A percentile compares a stretch with the other conserved stretches of the same genome.
phyloP scores from a whole-genome alignment of 176 grass and related monocot species.

The Oryza longistaminata region DNA sequence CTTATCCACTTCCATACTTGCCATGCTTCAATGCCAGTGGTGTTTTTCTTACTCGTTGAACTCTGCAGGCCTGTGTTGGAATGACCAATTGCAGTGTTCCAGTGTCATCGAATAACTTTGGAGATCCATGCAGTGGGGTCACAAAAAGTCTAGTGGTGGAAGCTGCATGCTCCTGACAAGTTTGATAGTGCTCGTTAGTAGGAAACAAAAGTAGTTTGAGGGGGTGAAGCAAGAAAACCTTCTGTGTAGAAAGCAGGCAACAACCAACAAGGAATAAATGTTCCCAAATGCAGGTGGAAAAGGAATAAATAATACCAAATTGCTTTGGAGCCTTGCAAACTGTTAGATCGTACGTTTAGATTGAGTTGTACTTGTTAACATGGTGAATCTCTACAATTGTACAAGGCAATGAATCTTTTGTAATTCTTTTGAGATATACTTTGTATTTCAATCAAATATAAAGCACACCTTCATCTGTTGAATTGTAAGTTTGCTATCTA shows the following conservation, averaged over 20 bases:
- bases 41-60: slow-evolving; percentile 18
- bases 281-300: slow-evolving; percentile 36
- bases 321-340: slow-evolving; percentile 12
- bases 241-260: slow-evolving; percentile 42
- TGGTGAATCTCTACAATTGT: slow-evolving; percentile 24
- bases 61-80: slow-evolving; percentile 73
- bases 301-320: slow-evolving; percentile 38
- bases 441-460: slow-evolving; percentile 20
- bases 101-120: slow-evolving; percentile 72
- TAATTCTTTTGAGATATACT: neutral
- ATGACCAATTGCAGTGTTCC: slow-evolving; percentile 63
- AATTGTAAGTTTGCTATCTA: slow-evolving; percentile 11
- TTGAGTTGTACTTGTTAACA: slow-evolving; percentile 27
- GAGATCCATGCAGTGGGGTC: slow-evolving; percentile 75
- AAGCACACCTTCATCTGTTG: neutral
- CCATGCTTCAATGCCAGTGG: neutral
- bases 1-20: slow-evolving; percentile 27
- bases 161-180: slow-evolving; percentile 80
- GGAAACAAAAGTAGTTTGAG: slow-evolving; percentile 33
- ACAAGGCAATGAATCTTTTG: slow-evolving; percentile 25
- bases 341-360: slow-evolving; percentile 23
- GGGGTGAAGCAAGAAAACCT: slow-evolving; percentile 50
- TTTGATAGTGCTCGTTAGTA: slow-evolving; percentile 29
- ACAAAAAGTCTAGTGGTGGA: slow-evolving; percentile 89
- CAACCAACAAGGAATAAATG: slow-evolving; percentile 47